A percentile compares a stretch with the other conserved stretches of the same genome.
Conservation (phyloP, 768 basidiomycete species). For the Psilocybe subaeruginosa region DNA sequence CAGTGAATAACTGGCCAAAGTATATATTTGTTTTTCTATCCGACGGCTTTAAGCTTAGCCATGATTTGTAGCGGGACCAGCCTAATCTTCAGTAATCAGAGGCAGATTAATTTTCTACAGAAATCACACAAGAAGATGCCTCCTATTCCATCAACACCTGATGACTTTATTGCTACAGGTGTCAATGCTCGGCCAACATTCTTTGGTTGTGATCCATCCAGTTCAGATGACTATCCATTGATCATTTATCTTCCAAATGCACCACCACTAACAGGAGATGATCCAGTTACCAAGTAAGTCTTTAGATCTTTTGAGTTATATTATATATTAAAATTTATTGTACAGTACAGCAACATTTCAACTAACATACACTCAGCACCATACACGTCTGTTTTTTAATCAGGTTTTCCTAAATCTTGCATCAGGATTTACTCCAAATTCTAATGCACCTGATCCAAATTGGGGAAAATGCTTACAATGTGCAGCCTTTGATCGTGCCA, state of each 20-base stretch:
- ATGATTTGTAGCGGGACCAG: conserved; percentile 50
- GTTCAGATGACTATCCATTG: conserved; percentile 61
- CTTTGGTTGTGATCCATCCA: conserved; percentile 73
- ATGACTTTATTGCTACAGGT: conserved; percentile 59
- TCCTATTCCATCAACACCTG: conserved; percentile 55
- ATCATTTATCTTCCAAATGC: conserved; percentile 79
- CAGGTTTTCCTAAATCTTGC: conserved; percentile 60
- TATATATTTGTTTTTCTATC: conserved; percentile 28
- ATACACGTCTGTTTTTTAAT: conserved; percentile 60
- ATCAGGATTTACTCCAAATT: conserved; percentile 63
- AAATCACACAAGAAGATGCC: conserved; percentile 65
- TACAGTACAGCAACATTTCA: conserved; percentile 60
- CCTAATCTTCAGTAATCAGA: conserved; percentile 44
- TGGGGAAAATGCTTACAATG: conserved; percentile 73
- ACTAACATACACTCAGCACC: conserved; percentile 58
- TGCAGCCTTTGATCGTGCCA: conserved; percentile 56
- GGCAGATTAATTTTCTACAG: conserved; percentile 45
- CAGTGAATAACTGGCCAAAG: conserved; percentile 69
- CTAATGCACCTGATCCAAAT: conserved; percentile 61
- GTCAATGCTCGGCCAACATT: conserved; percentile 74
- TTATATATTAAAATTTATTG: conserved; percentile 10
- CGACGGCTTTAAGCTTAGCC: not conserved
- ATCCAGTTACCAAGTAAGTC: conserved; percentile 67
- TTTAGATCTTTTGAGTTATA: not conserved
- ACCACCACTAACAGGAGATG: conserved; percentile 63